Conservation (phyloP, 306 rosid species). For the Gastrolobium bilobum region DNA sequence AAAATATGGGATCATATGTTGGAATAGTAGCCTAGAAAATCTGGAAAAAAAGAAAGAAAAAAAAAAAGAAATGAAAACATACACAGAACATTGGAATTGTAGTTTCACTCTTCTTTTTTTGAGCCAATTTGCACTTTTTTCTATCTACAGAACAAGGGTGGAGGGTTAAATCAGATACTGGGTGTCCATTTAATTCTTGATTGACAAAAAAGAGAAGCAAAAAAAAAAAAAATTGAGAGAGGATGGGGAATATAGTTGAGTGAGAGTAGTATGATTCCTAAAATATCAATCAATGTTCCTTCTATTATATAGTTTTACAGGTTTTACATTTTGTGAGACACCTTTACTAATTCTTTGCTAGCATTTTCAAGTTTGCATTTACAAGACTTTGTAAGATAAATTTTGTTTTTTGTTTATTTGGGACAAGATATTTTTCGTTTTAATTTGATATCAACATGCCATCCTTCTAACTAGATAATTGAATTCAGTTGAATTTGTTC, state of each 20-base stretch:
- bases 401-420: neutral
- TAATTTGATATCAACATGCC: neutral
- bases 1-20: neutral
- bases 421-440: neutral
- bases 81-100: neutral
- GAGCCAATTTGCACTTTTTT: neutral
- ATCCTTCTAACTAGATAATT: constrained; percentile 25
- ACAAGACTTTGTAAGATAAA: neutral
- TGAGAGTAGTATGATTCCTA: constrained; percentile 1
- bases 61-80: neutral
- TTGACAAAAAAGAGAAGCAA: neutral
- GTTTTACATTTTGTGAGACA: constrained; percentile 25
- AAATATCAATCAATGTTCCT: neutral
- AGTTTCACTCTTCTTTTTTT: neutral
- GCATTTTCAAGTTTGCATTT: constrained; percentile 20
- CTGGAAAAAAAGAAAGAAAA: neutral
- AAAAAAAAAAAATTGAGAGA: constrained; percentile 14
- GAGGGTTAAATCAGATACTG: constrained; percentile 4
- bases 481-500: constrained; percentile 17
- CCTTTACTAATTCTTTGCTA: constrained; percentile 26
- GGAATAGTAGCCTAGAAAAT: neutral
- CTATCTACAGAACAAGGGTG: constrained; percentile 2
- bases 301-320: neutral
- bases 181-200: constrained; percentile 1
- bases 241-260: constrained; percentile 3